These are phyloP conservation scores for Helicocarpus griseus DNA, from an alignment of 2,329 filamentous ascomycete genomes.

Conservation along the genomic window DNA sequence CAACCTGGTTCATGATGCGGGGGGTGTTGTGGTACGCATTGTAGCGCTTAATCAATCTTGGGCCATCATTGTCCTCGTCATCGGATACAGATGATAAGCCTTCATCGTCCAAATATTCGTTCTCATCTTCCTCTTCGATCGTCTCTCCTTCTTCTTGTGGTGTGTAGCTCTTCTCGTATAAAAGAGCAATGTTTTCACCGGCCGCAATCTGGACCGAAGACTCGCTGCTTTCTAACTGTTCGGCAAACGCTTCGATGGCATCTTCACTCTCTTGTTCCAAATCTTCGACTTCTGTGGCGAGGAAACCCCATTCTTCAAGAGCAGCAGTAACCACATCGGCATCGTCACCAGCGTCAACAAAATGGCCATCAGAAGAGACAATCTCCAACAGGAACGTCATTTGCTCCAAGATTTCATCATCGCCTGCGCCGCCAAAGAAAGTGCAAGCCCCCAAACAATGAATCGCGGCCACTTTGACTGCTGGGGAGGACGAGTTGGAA, in stretches of 20 bases:
- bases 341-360: slow-evolving; percentile 61
- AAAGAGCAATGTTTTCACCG: slow-evolving; percentile 68
- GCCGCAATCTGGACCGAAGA: slow-evolving; percentile 65
- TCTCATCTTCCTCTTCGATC: slow-evolving; percentile 29
- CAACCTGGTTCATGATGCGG: slow-evolving; percentile 50
- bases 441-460: slow-evolving; percentile 62
- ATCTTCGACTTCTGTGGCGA: slow-evolving; percentile 68
- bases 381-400: slow-evolving; percentile 71
- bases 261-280: slow-evolving; percentile 60
- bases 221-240: slow-evolving; percentile 71
- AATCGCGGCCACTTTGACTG: slow-evolving; percentile 61
- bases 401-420: slow-evolving; percentile 58
- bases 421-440: slow-evolving; percentile 64
- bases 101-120: slow-evolving; percentile 36
- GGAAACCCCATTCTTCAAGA: slow-evolving; percentile 67
- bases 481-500: slow-evolving; percentile 55
- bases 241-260: slow-evolving; percentile 70
- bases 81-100: slow-evolving; percentile 23
- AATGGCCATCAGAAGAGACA: slow-evolving; percentile 66
- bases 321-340: slow-evolving; percentile 62
- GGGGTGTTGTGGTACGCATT: slow-evolving; percentile 56
- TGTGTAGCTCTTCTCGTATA: slow-evolving; percentile 65
- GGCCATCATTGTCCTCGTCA: slow-evolving; percentile 30
- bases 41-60: slow-evolving; percentile 52
- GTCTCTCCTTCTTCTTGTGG: slow-evolving; percentile 48